A percentile compares a stretch with the other conserved stretches of the same genome.
phyloP scores from a whole-genome alignment of 345 rosid genomes.

The Raphanus raphanistrum region DNA sequence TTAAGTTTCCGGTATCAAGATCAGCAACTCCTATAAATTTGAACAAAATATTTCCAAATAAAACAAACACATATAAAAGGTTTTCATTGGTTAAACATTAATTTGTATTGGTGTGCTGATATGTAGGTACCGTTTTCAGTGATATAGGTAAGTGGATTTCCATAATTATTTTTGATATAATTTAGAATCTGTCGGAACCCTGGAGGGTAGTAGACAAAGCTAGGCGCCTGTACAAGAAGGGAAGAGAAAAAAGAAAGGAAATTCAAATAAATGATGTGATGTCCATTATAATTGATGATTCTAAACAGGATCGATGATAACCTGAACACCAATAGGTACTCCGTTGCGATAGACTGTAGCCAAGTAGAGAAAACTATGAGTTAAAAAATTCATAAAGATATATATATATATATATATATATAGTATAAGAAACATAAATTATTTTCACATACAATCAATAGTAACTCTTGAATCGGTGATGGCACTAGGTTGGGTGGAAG shows the following conservation, averaged over 20 bases:
- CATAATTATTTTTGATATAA: constrained; percentile 14
- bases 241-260: not conserved
- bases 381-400: not conserved
- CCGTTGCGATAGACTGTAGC: constrained; percentile 8
- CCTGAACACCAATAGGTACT: constrained; percentile 29
- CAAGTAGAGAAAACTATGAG: not conserved
- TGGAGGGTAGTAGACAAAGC: constrained; percentile 26
- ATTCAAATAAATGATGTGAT: not conserved
- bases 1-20: constrained; percentile 5
- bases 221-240: not conserved
- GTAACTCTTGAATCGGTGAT: constrained; percentile 27
- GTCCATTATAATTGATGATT: not conserved
- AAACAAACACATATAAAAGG: not conserved
- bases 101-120: not conserved
- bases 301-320: not conserved
- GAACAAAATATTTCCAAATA: not conserved
- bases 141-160: constrained; percentile 33
- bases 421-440: not conserved
- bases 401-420: too few species aligned
- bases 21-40: constrained; percentile 27
- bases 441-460: not conserved
- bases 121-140: constrained; percentile 30
- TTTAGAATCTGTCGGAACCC: not conserved
- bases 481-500: constrained; percentile 6
- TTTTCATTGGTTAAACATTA: not conserved